Conservation (phyloP, 2,329 filamentous ascomycete species). For the Aspergillus japonicus region DNA sequence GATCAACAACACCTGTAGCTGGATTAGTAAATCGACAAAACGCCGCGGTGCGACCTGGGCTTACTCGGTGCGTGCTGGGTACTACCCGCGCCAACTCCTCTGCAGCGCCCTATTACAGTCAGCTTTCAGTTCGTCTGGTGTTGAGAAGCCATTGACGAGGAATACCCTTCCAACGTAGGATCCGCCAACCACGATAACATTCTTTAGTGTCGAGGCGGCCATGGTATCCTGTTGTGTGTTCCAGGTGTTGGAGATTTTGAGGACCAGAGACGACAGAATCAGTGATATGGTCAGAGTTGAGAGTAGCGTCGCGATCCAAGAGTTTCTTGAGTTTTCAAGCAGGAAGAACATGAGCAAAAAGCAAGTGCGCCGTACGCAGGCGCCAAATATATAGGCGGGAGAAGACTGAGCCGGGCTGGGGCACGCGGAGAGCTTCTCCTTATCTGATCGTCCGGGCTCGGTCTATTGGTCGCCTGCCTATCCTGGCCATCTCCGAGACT, state of each 20-base stretch:
- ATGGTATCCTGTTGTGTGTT: conserved; percentile 17
- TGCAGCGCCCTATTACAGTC: conserved; percentile 25
- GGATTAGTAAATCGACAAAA: not conserved
- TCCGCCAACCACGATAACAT: conserved; percentile 38
- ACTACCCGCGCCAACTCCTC: conserved; percentile 37
- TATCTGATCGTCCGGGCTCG: conserved; percentile 5
- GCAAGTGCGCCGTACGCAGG: not conserved
- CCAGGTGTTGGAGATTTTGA: not conserved
- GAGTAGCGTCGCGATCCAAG: not conserved
- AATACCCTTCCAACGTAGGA: conserved; percentile 37
- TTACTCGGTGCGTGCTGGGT: conserved; percentile 36
- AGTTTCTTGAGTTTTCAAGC: not conserved
- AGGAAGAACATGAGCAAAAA: not conserved
- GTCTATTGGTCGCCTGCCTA: not conserved
- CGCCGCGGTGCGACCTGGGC: not conserved
- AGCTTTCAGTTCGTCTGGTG: not conserved
- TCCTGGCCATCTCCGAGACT: conserved; percentile 2
- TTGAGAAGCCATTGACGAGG: too few species aligned
- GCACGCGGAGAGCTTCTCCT: not conserved
- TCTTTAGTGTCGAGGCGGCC: conserved; percentile 29
- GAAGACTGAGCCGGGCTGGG: conserved; percentile 6
- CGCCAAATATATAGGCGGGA: conserved; percentile 8
- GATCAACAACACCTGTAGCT: conserved; percentile 30
- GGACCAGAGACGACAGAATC: not conserved
- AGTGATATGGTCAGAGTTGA: not conserved